phyloP scores from a whole-genome alignment of 2,329 filamentous ascomycete genomes.

The Dendrostoma leiphaemia region DNA sequence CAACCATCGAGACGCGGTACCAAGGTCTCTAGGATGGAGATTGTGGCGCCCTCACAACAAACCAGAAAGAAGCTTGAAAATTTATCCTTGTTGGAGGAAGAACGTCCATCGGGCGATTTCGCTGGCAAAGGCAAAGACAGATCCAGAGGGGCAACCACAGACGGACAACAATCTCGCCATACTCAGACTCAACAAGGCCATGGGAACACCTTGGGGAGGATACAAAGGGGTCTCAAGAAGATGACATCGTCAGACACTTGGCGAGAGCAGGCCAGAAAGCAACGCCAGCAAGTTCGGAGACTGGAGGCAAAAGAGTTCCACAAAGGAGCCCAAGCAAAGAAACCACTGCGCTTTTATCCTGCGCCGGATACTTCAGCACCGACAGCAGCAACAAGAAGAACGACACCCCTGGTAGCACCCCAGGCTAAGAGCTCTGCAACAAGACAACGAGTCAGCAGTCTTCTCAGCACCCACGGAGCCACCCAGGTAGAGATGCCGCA shows the following conservation, averaged over 20 bases:
- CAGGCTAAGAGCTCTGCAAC: neutral
- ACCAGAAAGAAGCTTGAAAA: constrained; percentile 10
- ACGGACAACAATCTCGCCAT: neutral
- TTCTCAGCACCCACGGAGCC: neutral
- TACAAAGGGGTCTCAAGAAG: constrained; percentile 14
- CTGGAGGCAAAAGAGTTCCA: constrained; percentile 10
- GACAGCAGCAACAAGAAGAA: no score
- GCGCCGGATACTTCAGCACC: neutral
- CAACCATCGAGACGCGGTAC: constrained; percentile 1
- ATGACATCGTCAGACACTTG: constrained; percentile 10
- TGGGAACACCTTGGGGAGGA: constrained; percentile 9
- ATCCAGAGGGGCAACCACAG: neutral
- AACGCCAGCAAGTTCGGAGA: neutral
- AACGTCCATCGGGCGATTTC: neutral
- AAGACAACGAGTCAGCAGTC: constrained; percentile 3
- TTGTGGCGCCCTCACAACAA: constrained; percentile 3
- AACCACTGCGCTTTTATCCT: constrained; percentile 14
- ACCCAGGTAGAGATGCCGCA: neutral
- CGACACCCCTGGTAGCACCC: neutral
- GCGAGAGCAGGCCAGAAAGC: constrained; percentile 1
- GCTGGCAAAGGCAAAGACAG: neutral
- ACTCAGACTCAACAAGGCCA: no score
- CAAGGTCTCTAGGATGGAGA: constrained; percentile 15
- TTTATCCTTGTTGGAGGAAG: constrained; percentile 1
- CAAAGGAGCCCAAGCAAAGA: constrained; percentile 11